Evolutionary conservation across 768 basidiomycete genomes (phyloP).

Genomic region (Fistulinella prunicolor): DNA sequence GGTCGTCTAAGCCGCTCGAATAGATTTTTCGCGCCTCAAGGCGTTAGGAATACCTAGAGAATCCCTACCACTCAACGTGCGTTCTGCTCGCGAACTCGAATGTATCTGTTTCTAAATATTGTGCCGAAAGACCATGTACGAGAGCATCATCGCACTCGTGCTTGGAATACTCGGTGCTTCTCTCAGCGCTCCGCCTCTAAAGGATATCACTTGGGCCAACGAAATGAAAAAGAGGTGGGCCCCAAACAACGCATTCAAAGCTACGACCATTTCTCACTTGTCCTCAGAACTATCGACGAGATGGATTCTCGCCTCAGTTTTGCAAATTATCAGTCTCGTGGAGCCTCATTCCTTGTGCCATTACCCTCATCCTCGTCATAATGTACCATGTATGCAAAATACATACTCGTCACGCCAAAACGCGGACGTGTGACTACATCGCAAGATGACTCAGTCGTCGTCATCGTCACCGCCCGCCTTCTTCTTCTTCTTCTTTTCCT

Average conservation of each 20-base stretch:
- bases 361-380: slow-evolving; percentile 3
- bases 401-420: slow-evolving; percentile 1
- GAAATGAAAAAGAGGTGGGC: slow-evolving; percentile 82
- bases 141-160: slow-evolving; percentile 61
- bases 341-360: slow-evolving; percentile 31
- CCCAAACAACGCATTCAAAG: not conserved
- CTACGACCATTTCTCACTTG: not conserved
- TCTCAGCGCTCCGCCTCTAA: slow-evolving; percentile 63
- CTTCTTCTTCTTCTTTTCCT: slow-evolving; percentile 66
- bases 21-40: slow-evolving; percentile 76
- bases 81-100: slow-evolving; percentile 11
- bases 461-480: slow-evolving; percentile 31
- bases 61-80: slow-evolving; percentile 60
- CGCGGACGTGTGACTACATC: not conserved
- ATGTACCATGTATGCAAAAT: slow-evolving; percentile 1
- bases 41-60: slow-evolving; percentile 71
- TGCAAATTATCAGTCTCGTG: slow-evolving; percentile 61
- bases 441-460: slow-evolving; percentile 31
- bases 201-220: slow-evolving; percentile 85
- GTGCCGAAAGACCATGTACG: slow-evolving; percentile 55
- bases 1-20: slow-evolving; percentile 3
- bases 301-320: slow-evolving; percentile 70
- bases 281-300: slow-evolving; percentile 65
- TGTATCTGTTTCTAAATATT: not conserved
- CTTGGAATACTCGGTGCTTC: slow-evolving; percentile 71